Percentiles rank a stretch among this genome's conserved stretches.
These are phyloP conservation scores for Galerina marginata DNA, from an alignment of 768 basidiomycete genomes.

Conservation along the genomic window DNA sequence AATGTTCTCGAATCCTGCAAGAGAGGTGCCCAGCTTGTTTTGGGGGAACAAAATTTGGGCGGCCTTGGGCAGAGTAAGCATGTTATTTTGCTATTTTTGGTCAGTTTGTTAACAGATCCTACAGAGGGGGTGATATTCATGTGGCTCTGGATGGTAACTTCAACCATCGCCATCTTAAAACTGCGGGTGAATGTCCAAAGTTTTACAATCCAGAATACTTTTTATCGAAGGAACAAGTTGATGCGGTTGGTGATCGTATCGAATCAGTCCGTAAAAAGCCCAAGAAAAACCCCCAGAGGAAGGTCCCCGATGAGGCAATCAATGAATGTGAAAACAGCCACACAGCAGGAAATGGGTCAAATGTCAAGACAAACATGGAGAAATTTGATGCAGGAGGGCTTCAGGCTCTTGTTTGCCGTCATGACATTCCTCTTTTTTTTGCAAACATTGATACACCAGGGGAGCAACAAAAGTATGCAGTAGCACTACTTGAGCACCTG, in stretches of 20 bases:
- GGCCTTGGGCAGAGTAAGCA: constrained; percentile 24
- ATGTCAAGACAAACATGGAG: constrained; percentile 18
- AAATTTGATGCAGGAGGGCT: constrained; percentile 39
- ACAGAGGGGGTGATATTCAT: constrained; percentile 43
- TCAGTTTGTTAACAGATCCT: neutral
- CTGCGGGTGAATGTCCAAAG: neutral
- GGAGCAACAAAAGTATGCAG: constrained; percentile 35
- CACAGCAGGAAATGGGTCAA: constrained; percentile 32
- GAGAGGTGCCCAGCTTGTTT: constrained; percentile 40
- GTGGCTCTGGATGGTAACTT: constrained; percentile 44
- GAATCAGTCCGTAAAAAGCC: neutral
- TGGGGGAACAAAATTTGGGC: constrained; percentile 30
- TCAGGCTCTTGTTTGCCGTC: constrained; percentile 44
- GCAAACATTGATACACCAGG: constrained; percentile 42
- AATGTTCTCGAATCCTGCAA: constrained; percentile 27
- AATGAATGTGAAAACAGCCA: constrained; percentile 40
- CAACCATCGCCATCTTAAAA: constrained; percentile 37
- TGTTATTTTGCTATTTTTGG: neutral
- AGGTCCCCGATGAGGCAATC: constrained; percentile 35
- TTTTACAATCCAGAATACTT: too few relatives aligned
- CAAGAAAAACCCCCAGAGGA: constrained; percentile 14
- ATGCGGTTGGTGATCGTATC: constrained; percentile 11
- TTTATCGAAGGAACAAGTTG: neutral
- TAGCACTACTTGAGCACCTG: constrained; percentile 22
- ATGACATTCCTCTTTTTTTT: constrained; percentile 41